Conservation (phyloP, 176 grass and related monocot species). For the Stipa capillata region DNA sequence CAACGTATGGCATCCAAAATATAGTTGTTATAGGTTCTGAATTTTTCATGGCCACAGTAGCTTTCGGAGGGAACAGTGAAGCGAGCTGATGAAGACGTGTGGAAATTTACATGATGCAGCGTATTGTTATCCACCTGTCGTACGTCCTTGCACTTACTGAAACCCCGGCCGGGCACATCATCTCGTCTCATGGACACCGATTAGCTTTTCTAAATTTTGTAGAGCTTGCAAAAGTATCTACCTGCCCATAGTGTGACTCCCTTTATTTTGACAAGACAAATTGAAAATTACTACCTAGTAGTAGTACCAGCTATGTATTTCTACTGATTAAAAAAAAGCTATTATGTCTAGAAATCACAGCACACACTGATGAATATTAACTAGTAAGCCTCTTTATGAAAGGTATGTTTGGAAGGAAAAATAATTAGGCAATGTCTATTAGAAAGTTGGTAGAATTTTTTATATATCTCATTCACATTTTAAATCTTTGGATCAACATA, state of each 20-base stretch:
- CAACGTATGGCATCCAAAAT: too few species aligned
- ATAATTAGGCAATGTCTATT: too few species aligned
- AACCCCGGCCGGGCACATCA: slow-evolving; percentile 5
- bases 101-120: slow-evolving; percentile 1
- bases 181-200: neutral
- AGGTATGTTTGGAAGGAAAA: neutral
- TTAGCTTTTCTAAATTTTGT: slow-evolving; percentile 12
- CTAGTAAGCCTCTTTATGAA: neutral
- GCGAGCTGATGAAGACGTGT: slow-evolving; percentile 26
- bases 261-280: neutral
- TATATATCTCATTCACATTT: too few species aligned
- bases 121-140: slow-evolving; percentile 8
- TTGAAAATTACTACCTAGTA: neutral
- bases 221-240: neutral
- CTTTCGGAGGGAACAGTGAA: slow-evolving; percentile 27
- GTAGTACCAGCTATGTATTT: too few species aligned
- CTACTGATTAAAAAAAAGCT: too few species aligned
- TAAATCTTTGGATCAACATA: too few species aligned
- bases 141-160: slow-evolving; percentile 27
- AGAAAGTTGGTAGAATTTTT: too few species aligned
- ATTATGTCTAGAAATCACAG: too few species aligned
- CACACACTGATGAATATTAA: neutral
- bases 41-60: slow-evolving; percentile 24
- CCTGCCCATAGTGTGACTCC: neutral
- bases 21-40: too few species aligned